Evolutionary conservation across 352 stramenopile genomes (phyloP).

Genomic region (Globisporangium spiculum): DNA sequence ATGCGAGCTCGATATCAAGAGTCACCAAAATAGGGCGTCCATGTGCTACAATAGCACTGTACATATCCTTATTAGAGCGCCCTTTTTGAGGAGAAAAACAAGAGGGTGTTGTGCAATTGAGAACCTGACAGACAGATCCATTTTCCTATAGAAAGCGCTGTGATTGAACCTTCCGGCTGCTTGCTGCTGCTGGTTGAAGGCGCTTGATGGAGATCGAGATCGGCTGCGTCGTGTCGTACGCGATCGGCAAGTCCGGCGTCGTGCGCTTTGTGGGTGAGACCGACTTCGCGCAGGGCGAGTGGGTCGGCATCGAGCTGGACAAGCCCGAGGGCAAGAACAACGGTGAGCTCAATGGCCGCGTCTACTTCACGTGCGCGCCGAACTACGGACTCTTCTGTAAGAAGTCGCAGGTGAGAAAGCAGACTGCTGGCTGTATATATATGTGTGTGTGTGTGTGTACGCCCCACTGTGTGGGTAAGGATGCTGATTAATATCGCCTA

Average conservation of each 20-base stretch:
- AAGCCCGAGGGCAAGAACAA: slow-evolving; percentile 82
- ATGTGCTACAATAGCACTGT: too few relatives aligned
- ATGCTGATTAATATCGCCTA: neutral
- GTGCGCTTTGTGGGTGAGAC: slow-evolving; percentile 79
- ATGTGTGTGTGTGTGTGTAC: neutral
- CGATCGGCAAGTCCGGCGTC: slow-evolving; percentile 63
- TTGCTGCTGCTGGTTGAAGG: neutral
- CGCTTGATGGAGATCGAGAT: slow-evolving; percentile 46
- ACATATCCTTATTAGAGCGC: neutral
- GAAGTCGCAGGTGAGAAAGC: slow-evolving; percentile 27
- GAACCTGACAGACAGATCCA: neutral
- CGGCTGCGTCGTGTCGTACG: slow-evolving; percentile 60
- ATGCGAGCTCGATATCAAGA: slow-evolving; percentile 48
- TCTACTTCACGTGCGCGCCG: slow-evolving; percentile 76
- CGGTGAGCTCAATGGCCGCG: slow-evolving; percentile 73
- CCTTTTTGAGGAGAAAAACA: too few relatives aligned
- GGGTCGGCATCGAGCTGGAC: slow-evolving; percentile 81
- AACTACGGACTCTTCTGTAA: slow-evolving; percentile 81
- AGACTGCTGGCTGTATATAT: neutral
- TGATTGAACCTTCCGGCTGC: neutral
- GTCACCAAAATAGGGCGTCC: too few relatives aligned
- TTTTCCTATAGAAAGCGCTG: neutral
- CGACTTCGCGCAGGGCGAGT: slow-evolving; percentile 76
- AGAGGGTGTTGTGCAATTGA: neutral
- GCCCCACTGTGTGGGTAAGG: neutral